Conservation (phyloP, 106 monocot species). For the Posidonia australis region DNA sequence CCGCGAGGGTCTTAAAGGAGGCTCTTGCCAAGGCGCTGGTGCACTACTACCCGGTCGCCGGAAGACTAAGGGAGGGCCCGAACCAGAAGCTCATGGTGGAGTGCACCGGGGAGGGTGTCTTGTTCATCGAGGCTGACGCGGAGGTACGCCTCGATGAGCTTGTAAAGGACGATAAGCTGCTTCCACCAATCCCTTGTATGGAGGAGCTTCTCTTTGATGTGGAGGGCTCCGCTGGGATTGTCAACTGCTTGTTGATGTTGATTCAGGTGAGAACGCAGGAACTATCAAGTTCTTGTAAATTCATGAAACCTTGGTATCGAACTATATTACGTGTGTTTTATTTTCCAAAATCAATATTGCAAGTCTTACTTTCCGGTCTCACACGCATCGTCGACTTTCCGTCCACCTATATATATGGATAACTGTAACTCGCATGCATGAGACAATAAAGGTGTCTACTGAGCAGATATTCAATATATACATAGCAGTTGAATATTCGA, state of each 20-base stretch:
- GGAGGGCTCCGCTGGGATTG: conserved; percentile 12
- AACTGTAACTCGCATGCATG: too few species aligned
- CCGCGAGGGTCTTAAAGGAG: conserved; percentile 8
- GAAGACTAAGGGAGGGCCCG: conserved; percentile 10
- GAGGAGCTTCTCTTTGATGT: conserved; percentile 22
- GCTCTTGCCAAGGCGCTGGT: conserved; percentile 11
- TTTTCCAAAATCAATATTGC: too few species aligned
- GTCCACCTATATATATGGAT: too few species aligned
- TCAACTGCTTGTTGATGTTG: conserved; percentile 18
- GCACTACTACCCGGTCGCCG: conserved; percentile 16
- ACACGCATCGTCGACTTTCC: too few species aligned
- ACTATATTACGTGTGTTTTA: too few species aligned
- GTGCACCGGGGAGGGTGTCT: conserved; percentile 11
- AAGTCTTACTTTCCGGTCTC: too few species aligned
- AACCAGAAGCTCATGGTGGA: conserved; percentile 9
- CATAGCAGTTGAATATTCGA: too few species aligned
- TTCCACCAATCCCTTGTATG: conserved; percentile 22
- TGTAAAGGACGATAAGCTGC: background rate
- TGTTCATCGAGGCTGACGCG: conserved; percentile 14
- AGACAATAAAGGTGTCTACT: too few species aligned
- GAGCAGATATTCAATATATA: too few species aligned
- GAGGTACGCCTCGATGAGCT: conserved; percentile 7
- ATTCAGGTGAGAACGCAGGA: conserved; percentile 26
- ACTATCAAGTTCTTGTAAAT: too few species aligned
- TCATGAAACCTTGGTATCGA: too few species aligned